Evolutionary conservation across 176 grass and related monocot species (phyloP).

Genomic region (Hordeum vulgare): MorexV3_pseudomolecules_assembly NC_058524.1:555364168-555364667

Average conservation of each 20-base stretch:
- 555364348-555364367: conserved; percentile 21
- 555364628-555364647: neutral
- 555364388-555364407: conserved; percentile 7
- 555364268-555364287: neutral
- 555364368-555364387: neutral
- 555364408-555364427: neutral
- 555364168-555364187: neutral
- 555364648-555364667: neutral
- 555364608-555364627: neutral
- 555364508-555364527: conserved; percentile 25
- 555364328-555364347: conserved; percentile 49
- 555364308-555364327: conserved; percentile 54
- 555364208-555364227: neutral
- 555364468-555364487: conserved; percentile 2
- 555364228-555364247: neutral
- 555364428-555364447: neutral
- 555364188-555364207: neutral
- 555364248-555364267: neutral
- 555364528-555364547: conserved; percentile 54
- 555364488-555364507: neutral
- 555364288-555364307: neutral
- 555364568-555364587: conserved; percentile 62
- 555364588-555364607: neutral
- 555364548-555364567: conserved; percentile 59
- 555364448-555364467: neutral